Evolutionary conservation across 257 asterid species (phyloP).

Genomic region (Petunia secreta): DNA sequence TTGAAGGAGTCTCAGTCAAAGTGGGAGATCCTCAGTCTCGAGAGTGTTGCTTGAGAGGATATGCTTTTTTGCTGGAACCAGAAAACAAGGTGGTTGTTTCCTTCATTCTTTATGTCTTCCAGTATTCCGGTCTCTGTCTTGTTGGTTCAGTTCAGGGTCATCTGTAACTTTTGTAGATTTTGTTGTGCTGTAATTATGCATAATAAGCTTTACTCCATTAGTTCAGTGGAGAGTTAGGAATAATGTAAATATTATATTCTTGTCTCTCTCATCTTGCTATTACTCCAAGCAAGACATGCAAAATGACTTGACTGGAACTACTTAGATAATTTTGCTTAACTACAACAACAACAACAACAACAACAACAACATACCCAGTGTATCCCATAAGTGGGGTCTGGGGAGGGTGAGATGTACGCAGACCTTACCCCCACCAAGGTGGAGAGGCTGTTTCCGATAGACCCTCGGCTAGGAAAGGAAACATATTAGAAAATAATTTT

Average conservation of each 20-base stretch:
- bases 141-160: not conserved
- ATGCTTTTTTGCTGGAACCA: slow-evolving; percentile 71
- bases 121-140: not conserved
- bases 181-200: not conserved
- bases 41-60: slow-evolving; percentile 72
- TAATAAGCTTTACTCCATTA: not conserved
- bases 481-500: not conserved
- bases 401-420: too few species aligned
- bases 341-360: too few species aligned
- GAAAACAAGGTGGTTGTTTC: slow-evolving; percentile 52
- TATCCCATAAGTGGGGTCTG: too few species aligned
- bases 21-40: slow-evolving; percentile 77
- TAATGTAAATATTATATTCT: not conserved
- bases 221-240: not conserved
- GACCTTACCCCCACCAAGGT: too few species aligned
- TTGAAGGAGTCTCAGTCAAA: slow-evolving; percentile 65
- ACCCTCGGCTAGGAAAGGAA: too few species aligned
- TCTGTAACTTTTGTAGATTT: not conserved
- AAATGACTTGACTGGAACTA: slow-evolving; percentile 21
- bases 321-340: slow-evolving; percentile 20
- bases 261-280: not conserved
- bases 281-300: not conserved
- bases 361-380: too few species aligned
- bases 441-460: too few species aligned
- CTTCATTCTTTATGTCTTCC: not conserved